These are phyloP conservation scores for Solanum hybrid DNA, from an alignment of 305 asterid species.

Conservation along the genomic window DNA sequence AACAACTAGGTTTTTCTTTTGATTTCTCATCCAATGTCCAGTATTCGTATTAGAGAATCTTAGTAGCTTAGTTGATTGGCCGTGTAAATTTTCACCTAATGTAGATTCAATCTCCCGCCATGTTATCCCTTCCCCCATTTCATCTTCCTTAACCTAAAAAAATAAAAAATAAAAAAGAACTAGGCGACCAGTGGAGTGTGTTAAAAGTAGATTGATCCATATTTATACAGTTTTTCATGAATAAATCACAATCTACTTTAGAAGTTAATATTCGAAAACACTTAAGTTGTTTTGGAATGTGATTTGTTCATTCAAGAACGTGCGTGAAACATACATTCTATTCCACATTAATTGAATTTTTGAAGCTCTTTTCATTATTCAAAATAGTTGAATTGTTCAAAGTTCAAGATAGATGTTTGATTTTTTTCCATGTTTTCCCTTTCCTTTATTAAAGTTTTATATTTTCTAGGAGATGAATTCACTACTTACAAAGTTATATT, in stretches of 20 bases:
- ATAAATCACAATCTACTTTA: too few relatives aligned
- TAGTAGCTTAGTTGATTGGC: neutral
- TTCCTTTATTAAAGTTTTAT: too few relatives aligned
- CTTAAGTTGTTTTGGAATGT: neutral
- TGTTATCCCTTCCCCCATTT: neutral
- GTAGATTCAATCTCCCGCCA: neutral
- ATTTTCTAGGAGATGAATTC: too few relatives aligned
- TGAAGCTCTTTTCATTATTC: too few relatives aligned
- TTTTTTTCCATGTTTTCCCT: too few relatives aligned
- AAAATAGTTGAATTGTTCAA: too few relatives aligned
- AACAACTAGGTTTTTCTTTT: neutral
- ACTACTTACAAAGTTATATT: too few relatives aligned
- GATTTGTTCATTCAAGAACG: neutral
- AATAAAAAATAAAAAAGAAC: neutral
- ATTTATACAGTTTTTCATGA: too few relatives aligned
- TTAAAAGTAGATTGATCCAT: too few relatives aligned
- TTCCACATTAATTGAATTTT: neutral
- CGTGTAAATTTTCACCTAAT: too few relatives aligned
- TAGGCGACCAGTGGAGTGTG: neutral
- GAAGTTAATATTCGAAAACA: neutral
- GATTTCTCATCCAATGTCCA: neutral
- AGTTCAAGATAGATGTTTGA: too few relatives aligned
- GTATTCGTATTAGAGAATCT: neutral
- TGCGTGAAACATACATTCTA: neutral
- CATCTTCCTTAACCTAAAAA: neutral